Base-by-base conservation (phyloP, 2,329 filamentous ascomycete species). In the Epichloe gansuensis region DNA sequence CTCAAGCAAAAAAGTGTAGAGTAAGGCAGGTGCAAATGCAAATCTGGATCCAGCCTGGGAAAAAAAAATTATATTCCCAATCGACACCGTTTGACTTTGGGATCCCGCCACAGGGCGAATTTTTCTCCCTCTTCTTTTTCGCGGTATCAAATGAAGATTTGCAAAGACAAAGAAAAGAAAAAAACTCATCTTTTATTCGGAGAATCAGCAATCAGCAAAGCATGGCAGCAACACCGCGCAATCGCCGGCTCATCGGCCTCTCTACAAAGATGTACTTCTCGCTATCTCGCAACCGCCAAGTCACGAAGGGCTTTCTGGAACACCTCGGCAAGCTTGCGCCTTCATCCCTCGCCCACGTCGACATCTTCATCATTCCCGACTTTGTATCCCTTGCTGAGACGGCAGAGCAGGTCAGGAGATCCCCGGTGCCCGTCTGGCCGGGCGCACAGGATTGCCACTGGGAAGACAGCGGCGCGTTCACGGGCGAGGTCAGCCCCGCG, bases 211-310 rank as follows among this genome's bases (percentile, higher is more conserved):
- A 35, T n/a, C n/a, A n/a, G n/a, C n/a, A n/a, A n/a, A n/a, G 6
- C 13, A 50, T 50, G 48, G n/a, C 31, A 9, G 11, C 15, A 5
- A 52, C 51, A 13, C 39, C 37, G 6, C 49, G 44, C 61, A 31
- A 72, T 46, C 79, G 80, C 62, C 82, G 81, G 61, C 73, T 90
- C 55, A 75, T 90, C 55, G 85, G 86, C 65, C 82, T 88, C 57
- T 86, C 82, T 46, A 80, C 85, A 41, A 90, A 90, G 63, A 86
- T 89, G 80, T 90, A 91, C 75, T 91, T 91, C 69, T 80, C 83
- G 56, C 76, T 83, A 8, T 68, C 76, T 11, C 74, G 75, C 55
- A 90, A 86, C 1, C 69, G 75, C 46, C 62, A 73, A 52, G 85
- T 83, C 63, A 70, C 80, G 63, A 58, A 66, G 49, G 68, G 68